Conservation (phyloP, 495 filamentous ascomycete species). For the Neurospora sp. region DNA sequence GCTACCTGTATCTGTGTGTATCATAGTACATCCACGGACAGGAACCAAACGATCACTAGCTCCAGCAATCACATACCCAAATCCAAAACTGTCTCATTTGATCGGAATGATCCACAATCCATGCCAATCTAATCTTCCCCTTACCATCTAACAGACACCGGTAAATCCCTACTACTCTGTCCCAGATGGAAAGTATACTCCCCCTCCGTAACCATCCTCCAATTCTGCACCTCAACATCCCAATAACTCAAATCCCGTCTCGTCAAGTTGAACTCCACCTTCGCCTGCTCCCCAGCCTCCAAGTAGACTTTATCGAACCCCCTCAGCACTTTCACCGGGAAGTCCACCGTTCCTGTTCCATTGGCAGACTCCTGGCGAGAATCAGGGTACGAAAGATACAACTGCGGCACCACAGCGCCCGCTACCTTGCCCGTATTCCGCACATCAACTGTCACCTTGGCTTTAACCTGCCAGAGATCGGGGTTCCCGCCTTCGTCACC, state of each 20-base stretch:
- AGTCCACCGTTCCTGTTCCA: slow-evolving; percentile 46
- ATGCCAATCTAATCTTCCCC: neutral
- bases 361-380: slow-evolving; percentile 25
- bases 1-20: no score
- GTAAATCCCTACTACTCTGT: slow-evolving; percentile 29
- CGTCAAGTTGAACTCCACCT: slow-evolving; percentile 60
- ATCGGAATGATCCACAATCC: neutral
- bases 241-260: slow-evolving; percentile 75
- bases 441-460: slow-evolving; percentile 51
- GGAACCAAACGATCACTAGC: neutral
- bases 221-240: slow-evolving; percentile 70
- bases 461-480: slow-evolving; percentile 61
- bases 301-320: slow-evolving; percentile 70
- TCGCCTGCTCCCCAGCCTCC: slow-evolving; percentile 29
- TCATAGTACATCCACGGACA: no score
- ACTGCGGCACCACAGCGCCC: slow-evolving; percentile 71
- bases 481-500: slow-evolving; percentile 83
- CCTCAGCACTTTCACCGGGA: slow-evolving; percentile 64
- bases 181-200: slow-evolving; percentile 37
- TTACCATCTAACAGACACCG: slow-evolving; percentile 25
- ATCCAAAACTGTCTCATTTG: neutral
- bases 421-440: slow-evolving; percentile 55
- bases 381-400: slow-evolving; percentile 63
- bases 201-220: slow-evolving; percentile 54
- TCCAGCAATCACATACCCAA: neutral